phyloP scores from a whole-genome alignment of 2,329 filamentous ascomycete species.

The Fusarium mundagurra region DNA sequence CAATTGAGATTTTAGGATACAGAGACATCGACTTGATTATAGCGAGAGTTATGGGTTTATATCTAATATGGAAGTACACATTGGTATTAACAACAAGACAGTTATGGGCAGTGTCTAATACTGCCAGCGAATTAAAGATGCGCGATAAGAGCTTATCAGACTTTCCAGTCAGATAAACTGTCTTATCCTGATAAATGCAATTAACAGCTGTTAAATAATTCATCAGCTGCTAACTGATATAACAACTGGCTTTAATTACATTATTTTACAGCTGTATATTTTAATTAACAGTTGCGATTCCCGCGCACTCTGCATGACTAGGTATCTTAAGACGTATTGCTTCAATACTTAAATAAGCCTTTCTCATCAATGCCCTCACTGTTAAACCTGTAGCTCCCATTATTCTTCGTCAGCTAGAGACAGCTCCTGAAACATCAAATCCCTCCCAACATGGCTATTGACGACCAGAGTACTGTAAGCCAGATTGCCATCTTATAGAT shows the following conservation, averaged over 20 bases:
- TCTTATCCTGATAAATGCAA: background rate
- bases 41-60: background rate
- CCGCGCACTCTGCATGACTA: no score
- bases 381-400: no score
- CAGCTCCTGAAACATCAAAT: background rate
- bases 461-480: background rate
- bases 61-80: background rate
- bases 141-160: background rate
- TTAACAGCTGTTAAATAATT: background rate
- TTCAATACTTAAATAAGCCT: background rate
- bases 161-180: background rate
- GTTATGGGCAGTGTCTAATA: rapidly evolving
- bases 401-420: background rate
- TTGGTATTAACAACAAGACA: background rate
- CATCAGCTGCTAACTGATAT: background rate
- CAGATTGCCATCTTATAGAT: rapidly evolving
- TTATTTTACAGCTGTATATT: background rate
- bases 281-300: background rate
- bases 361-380: background rate
- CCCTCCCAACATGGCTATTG: background rate
- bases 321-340: background rate
- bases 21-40: no score
- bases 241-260: no score
- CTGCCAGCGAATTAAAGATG: background rate
- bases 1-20: background rate